Percentiles rank a stretch among this genome's conserved stretches.
phyloP scores from a whole-genome alignment of 2,329 filamentous ascomycete species.

The Verticillium nubilum region DNA sequence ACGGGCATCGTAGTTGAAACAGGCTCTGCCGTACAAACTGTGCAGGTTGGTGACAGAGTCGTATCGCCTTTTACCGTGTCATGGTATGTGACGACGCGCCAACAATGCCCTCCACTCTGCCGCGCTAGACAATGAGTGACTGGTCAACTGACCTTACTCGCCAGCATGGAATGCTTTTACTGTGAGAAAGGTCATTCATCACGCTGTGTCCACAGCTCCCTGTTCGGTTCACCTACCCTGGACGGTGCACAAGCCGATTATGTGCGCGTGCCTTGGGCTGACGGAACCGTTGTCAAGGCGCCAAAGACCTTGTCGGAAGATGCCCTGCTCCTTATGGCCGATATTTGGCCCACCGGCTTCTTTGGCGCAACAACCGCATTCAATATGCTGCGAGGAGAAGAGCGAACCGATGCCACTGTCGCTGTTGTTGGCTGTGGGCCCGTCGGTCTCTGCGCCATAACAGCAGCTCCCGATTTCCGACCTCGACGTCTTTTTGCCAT shows the following conservation, averaged over 20 bases:
- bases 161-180: constrained; percentile 72
- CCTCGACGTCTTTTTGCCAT: constrained; percentile 75
- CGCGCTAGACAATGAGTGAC: not conserved
- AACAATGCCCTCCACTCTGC: not conserved
- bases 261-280: constrained; percentile 74
- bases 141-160: not conserved
- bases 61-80: constrained; percentile 80
- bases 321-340: constrained; percentile 80
- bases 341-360: constrained; percentile 85
- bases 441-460: constrained; percentile 77
- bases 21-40: constrained; percentile 61
- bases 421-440: constrained; percentile 82
- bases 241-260: constrained; percentile 82
- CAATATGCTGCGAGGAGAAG: constrained; percentile 50
- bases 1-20: constrained; percentile 67
- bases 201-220: constrained; percentile 62
- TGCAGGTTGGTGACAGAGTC: constrained; percentile 70
- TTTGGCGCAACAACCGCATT: constrained; percentile 80
- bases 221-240: constrained; percentile 65
- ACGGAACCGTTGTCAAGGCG: constrained; percentile 73
- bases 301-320: constrained; percentile 63
- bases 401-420: constrained; percentile 61
- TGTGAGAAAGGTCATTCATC: constrained; percentile 73
- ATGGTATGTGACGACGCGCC: constrained; percentile 46
- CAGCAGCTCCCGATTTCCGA: constrained; percentile 69